Percentiles rank a stretch among this genome's conserved stretches.
Conservation (phyloP, 805 yeast genomes). For the Nakazawaea populi region DNA sequence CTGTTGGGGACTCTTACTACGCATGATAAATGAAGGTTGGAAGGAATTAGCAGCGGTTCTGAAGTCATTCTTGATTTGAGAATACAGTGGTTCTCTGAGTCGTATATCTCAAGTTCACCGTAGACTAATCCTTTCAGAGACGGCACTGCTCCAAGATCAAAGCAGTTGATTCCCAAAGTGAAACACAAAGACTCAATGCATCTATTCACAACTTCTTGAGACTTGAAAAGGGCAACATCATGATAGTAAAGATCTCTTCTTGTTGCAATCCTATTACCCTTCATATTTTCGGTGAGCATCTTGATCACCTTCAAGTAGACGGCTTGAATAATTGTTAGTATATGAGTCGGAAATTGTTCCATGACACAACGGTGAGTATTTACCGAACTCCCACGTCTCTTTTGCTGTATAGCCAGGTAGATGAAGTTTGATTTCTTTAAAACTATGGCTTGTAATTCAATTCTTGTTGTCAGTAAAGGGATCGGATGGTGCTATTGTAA, state of each 20-base stretch:
- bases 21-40: slow-evolving; percentile 21
- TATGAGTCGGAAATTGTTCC: slow-evolving; percentile 12
- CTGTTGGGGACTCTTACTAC: slow-evolving; percentile 13
- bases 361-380: not conserved
- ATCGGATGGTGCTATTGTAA: no score
- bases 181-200: slow-evolving; percentile 31
- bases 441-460: not conserved
- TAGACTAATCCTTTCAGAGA: slow-evolving; percentile 52
- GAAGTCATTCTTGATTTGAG: not conserved
- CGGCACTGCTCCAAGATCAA: slow-evolving; percentile 38
- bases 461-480: not conserved
- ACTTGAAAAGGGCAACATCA: slow-evolving; percentile 44
- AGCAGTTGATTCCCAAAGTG: slow-evolving; percentile 31
- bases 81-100: no score
- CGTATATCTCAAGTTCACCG: slow-evolving; percentile 25
- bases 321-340: slow-evolving; percentile 11
- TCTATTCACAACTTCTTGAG: slow-evolving; percentile 36
- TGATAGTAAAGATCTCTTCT: slow-evolving; percentile 54
- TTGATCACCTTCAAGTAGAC: slow-evolving; percentile 7
- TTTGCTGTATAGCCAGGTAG: not conserved
- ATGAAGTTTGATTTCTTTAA: not conserved
- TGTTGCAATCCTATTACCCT: slow-evolving; percentile 25
- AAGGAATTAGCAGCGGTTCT: slow-evolving; percentile 33
- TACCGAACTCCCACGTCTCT: slow-evolving; percentile 7
- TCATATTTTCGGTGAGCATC: slow-evolving; percentile 4